Base-by-base conservation (phyloP, 805 yeast species). In the Ogataea corticis region DNA sequence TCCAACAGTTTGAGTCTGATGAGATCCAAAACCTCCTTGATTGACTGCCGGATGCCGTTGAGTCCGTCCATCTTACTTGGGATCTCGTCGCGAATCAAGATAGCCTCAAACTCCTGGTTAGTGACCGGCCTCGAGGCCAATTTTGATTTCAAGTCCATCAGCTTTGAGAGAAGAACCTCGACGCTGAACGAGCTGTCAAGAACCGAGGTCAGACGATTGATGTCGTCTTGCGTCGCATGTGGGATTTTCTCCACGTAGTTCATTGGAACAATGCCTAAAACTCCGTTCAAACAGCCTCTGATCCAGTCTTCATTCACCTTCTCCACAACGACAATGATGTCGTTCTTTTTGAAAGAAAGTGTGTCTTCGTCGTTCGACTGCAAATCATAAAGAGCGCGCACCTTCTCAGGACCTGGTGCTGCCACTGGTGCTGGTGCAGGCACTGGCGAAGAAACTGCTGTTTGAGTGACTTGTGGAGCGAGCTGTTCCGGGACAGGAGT, bases 261-360 rank as follows among this genome's bases (percentile, higher is more conserved):
- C 47, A 87, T 76, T 0, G 99, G 99, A 66, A 92, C 90, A 12
- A 94, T 84, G 15, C 99, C 99, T 41, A 82, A 73, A 44, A 75
- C 76, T 1, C 97, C 97, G 44, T 78, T 75, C 41, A 92, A 67
- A 5, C 92, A 79, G 13, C 99, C 99, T 54, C 88, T 77, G 85
- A 97, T 87, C 99, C 99, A 92, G 60, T 92, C 98, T 50, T 87
- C 76, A 63, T 90, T 91, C 5, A 87, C 96, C 13, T 85, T 76
- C 56, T 91, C 98, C 29, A 91, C 72, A 1, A 94, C 96, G 1
- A 85, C 83, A 39, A 92, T 91, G 12, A 88, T 72, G 61, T 92
- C 98, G 33, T 96, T 97, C 57, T 83, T 83, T 40, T 82, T 73
- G 67, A 94, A 92, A 1, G 96, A 82, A 35, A 92, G 73, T 54